Base-by-base conservation (phyloP, 352 stramenopile species). In the Pythium aquatile region DNA sequence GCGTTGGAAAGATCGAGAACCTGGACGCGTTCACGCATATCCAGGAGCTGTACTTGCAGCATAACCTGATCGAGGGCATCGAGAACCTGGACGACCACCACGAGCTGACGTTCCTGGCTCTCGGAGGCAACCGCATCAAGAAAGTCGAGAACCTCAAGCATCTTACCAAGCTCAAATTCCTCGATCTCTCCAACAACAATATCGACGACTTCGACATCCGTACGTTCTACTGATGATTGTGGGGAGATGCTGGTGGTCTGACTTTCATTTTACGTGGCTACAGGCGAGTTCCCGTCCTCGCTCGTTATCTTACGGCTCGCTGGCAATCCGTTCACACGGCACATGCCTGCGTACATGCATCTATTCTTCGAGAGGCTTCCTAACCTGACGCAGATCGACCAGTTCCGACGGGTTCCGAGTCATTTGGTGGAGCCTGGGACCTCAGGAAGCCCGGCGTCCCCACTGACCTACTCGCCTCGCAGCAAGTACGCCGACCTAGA, bases 111-210 rank as follows among this genome's bases (percentile, higher is more conserved):
- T 90, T 91, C 42, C 62, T 93, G 14, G 80, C 82, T 14, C 72
- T 93, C 3, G 76, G 74, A 1, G 80, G 79, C 32, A 93, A 93
- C 55, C 72, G 77, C 8, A 90, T 93, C 44, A 66, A 76, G 17
- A 69, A 72, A 54, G 79, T 93, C 17, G 69, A 87, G 57, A 88
- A 83, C 28, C 48, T 93, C 44, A 69, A 68, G 9, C 74, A 87
- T 16, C 58, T 91, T 20, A 63, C 47, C 9, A 87, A 93, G 81
- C 76, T 93, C 52, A 87, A 88, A 56, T 88, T 91, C 51, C 58
- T 93, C 13, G 84, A 93, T 59, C 49, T 93, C 24, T 90, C 82
- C 1, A 84, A 88, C 76, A 93, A 93, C 46, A 71, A 70, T 40
- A 90, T 91, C 24, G 73, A 87, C 16, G 70, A 85, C n/a, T 75